Conservation (phyloP, 176 grass and related monocot species). For the Eremochloa ophiuroides region DNA sequence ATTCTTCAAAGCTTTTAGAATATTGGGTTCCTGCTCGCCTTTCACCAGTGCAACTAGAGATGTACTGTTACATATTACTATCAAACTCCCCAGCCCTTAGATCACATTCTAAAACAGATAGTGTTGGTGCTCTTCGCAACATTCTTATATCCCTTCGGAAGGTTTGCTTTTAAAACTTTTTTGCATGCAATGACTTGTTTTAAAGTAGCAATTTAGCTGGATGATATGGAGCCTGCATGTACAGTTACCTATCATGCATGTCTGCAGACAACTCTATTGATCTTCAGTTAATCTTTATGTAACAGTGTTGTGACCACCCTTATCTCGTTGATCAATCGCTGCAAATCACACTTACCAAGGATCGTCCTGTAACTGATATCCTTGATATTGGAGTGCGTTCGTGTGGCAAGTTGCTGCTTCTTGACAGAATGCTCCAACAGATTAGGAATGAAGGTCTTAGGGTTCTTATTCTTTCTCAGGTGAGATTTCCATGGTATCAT, state of each 20-base stretch:
- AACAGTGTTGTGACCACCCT: constrained; percentile 96
- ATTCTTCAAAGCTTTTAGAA: constrained; percentile 74
- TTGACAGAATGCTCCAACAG: constrained; percentile 83
- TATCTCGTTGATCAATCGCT: constrained; percentile 76
- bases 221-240: constrained; percentile 6
- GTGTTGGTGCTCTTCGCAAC: constrained; percentile 67
- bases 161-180: constrained; percentile 49
- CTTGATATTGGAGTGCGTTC: constrained; percentile 81
- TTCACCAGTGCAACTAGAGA: constrained; percentile 78
- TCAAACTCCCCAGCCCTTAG: constrained; percentile 69
- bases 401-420: constrained; percentile 78
- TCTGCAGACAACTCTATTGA: constrained; percentile 26
- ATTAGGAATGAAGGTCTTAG: constrained; percentile 39
- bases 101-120: constrained; percentile 78
- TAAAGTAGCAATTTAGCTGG: constrained; percentile 8
- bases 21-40: constrained; percentile 87
- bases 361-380: constrained; percentile 47
- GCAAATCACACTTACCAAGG: constrained; percentile 65
- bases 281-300: constrained; percentile 30
- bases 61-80: constrained; percentile 73
- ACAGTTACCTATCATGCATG: constrained; percentile 4
- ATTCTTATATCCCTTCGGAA: constrained; percentile 76
- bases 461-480: constrained; percentile 90
- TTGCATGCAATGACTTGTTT: constrained; percentile 12
- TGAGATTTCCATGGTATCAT: constrained; percentile 25